Percentiles rank a stretch among this genome's conserved stretches.
Conservation (phyloP, 805 yeast species). For the Saturnispora silvae region DNA sequence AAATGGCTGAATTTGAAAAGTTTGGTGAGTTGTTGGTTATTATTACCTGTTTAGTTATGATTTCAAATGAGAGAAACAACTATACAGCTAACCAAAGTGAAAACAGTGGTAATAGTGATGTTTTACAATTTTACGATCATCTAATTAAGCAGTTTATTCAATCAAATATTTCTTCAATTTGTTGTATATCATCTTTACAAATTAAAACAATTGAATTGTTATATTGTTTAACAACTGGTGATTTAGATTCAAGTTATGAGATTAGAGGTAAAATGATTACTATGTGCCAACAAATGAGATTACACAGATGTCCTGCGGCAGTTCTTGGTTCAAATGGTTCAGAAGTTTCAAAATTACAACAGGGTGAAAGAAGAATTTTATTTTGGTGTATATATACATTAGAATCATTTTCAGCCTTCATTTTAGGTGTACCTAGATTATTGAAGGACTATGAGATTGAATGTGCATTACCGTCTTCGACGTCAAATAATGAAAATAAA, state of each 20-base stretch:
- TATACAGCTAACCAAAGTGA: slow-evolving; percentile 5
- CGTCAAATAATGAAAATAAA: slow-evolving; percentile 26
- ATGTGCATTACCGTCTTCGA: slow-evolving; percentile 65
- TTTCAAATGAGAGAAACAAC: slow-evolving; percentile 27
- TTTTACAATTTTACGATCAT: slow-evolving; percentile 44
- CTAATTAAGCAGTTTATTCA: slow-evolving; percentile 53
- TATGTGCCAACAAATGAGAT: slow-evolving; percentile 76
- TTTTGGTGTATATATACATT: slow-evolving; percentile 79
- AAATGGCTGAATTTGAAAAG: slow-evolving; percentile 36
- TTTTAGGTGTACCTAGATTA: slow-evolving; percentile 73
- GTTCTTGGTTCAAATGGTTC: slow-evolving; percentile 60
- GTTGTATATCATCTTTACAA: slow-evolving; percentile 62
- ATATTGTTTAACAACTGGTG: slow-evolving; percentile 65
- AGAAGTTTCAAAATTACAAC: slow-evolving; percentile 55
- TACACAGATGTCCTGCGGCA: slow-evolving; percentile 82
- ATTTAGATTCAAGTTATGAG: slow-evolving; percentile 62
- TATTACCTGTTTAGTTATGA: slow-evolving; percentile 40
- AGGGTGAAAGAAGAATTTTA: slow-evolving; percentile 69
- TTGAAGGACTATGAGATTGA: slow-evolving; percentile 75
- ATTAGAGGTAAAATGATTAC: slow-evolving; percentile 66
- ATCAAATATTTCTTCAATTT: slow-evolving; percentile 47
- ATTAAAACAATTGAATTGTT: slow-evolving; percentile 57
- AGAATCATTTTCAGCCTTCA: slow-evolving; percentile 65
- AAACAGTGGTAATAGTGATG: slow-evolving; percentile 20
- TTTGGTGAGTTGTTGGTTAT: slow-evolving; percentile 46